Evolutionary conservation across 2,329 filamentous ascomycete genomes (phyloP).

Genomic region (Trichoderma semiorbis): DNA sequence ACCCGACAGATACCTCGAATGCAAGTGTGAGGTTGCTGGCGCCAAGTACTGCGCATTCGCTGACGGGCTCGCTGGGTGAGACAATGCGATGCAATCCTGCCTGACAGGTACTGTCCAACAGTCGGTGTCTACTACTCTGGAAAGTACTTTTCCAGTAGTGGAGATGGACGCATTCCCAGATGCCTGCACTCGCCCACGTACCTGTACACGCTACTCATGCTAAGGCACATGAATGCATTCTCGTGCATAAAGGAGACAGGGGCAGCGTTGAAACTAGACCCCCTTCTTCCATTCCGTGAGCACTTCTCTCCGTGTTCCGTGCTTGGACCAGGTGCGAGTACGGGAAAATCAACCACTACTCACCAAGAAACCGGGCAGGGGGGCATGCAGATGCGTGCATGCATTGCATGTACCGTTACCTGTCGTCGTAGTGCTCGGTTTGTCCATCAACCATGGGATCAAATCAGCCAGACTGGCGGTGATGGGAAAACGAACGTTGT

Average conservation of each 20-base stretch:
- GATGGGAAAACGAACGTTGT: not conserved
- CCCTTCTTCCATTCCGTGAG: not conserved
- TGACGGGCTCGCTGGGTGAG: not conserved
- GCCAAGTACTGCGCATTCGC: not conserved
- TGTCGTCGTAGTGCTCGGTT: not conserved
- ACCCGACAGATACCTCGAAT: not conserved
- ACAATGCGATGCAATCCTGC: conserved; percentile 6
- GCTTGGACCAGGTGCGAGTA: not conserved
- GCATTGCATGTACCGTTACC: not conserved
- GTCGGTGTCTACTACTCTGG: conserved; percentile 5
- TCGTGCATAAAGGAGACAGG: conserved; percentile 11
- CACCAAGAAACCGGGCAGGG: not conserved
- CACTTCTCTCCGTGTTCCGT: not conserved
- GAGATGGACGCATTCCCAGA: not conserved
- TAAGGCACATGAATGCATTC: not conserved
- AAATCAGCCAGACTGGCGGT: conserved; percentile 10
- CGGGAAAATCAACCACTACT: not conserved
- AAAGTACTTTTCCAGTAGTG: not conserved
- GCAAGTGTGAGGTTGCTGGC: not conserved
- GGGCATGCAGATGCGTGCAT: not conserved
- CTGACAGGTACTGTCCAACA: not conserved
- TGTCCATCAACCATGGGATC: not conserved
- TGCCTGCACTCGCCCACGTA: not conserved
- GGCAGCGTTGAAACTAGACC: not conserved
- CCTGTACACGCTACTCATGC: not conserved